phyloP scores from a whole-genome alignment of 2,329 filamentous ascomycete genomes.

The Ophiocordyceps camponoti-rufipedis region DNA sequence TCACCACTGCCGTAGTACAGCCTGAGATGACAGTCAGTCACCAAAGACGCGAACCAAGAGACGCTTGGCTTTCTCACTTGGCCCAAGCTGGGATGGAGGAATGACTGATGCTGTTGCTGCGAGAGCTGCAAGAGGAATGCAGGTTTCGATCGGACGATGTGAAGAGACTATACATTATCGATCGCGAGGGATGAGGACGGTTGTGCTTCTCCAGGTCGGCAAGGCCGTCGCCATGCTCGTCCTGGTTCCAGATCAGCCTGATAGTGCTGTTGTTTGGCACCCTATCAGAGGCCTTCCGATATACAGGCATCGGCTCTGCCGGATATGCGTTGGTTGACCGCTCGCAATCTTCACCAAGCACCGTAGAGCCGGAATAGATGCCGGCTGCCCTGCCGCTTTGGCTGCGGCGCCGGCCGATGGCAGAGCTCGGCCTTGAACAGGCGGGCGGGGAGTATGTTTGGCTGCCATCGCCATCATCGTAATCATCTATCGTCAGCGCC shows the following conservation, averaged over 20 bases:
- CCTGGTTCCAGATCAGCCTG: constrained; percentile 35
- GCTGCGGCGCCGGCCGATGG: constrained; percentile 22
- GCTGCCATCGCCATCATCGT: constrained; percentile 36
- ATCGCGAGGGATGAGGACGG: constrained; percentile 32
- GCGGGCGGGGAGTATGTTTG: constrained; percentile 22
- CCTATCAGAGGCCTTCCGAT: constrained; percentile 18
- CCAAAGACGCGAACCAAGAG: neutral
- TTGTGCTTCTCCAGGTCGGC: constrained; percentile 37
- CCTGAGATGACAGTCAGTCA: constrained; percentile 13
- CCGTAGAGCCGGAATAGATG: constrained; percentile 34
- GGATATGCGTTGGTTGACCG: constrained; percentile 12
- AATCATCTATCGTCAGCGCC: constrained; percentile 44
- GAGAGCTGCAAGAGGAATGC: constrained; percentile 31
- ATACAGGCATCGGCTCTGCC: constrained; percentile 22
- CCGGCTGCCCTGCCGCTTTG: constrained; percentile 37
- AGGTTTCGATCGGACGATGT: constrained; percentile 32
- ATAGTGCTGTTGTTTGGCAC: constrained; percentile 15
- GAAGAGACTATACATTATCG: constrained; percentile 30
- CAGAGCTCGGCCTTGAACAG: constrained; percentile 15
- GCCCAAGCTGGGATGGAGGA: constrained; percentile 35
- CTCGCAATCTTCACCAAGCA: constrained; percentile 19
- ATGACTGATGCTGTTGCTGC: constrained; percentile 24
- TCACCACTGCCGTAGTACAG: constrained; percentile 56
- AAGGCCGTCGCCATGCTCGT: constrained; percentile 46
- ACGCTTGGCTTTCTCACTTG: constrained; percentile 15